A percentile compares a stretch with the other conserved stretches of the same genome.
These are phyloP conservation scores for Alternaria solani DNA, from an alignment of 2,329 filamentous ascomycete species.

Conservation along the genomic window DNA sequence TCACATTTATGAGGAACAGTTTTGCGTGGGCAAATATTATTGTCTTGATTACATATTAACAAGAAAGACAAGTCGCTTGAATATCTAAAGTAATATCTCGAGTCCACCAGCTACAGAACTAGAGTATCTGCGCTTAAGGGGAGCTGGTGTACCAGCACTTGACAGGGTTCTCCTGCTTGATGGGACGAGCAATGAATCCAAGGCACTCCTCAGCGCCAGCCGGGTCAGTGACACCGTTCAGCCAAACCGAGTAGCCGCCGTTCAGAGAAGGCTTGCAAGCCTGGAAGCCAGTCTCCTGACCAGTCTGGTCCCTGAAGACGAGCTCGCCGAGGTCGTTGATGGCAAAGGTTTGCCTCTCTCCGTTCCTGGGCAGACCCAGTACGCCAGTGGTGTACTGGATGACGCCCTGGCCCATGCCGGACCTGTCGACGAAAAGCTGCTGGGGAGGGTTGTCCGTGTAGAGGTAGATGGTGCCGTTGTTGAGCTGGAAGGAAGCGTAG, in stretches of 20 bases:
- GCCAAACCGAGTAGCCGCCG: slow-evolving; percentile 48
- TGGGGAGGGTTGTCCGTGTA: slow-evolving; percentile 58
- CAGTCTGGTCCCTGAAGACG: slow-evolving; percentile 47
- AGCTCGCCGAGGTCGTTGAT: slow-evolving; percentile 57
- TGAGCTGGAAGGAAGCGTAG: slow-evolving; percentile 61
- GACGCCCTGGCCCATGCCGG: slow-evolving; percentile 66
- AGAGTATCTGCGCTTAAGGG: not conserved
- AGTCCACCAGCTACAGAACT: not conserved
- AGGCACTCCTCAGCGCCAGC: slow-evolving; percentile 47
- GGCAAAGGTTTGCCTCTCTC: slow-evolving; percentile 59
- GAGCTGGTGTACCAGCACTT: slow-evolving; percentile 33
- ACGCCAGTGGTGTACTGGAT: slow-evolving; percentile 62
- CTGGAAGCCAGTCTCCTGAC: slow-evolving; percentile 54
- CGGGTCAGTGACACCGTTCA: slow-evolving; percentile 25
- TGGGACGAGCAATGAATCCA: slow-evolving; percentile 41
- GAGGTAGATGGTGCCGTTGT: slow-evolving; percentile 56
- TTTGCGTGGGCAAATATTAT: not conserved
- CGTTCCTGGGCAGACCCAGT: slow-evolving; percentile 51
- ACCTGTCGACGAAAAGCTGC: slow-evolving; percentile 63
- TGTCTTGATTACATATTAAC: not conserved
- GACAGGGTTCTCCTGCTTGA: slow-evolving; percentile 23
- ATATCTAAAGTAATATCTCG: not conserved
- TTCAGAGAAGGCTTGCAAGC: slow-evolving; percentile 62
- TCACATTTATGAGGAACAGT: not conserved
- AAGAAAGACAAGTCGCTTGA: not conserved